A percentile compares a stretch with the other conserved stretches of the same genome.
phyloP scores from a whole-genome alignment of 352 stramenopile genomes.

The Bremia lactucae region DNA sequence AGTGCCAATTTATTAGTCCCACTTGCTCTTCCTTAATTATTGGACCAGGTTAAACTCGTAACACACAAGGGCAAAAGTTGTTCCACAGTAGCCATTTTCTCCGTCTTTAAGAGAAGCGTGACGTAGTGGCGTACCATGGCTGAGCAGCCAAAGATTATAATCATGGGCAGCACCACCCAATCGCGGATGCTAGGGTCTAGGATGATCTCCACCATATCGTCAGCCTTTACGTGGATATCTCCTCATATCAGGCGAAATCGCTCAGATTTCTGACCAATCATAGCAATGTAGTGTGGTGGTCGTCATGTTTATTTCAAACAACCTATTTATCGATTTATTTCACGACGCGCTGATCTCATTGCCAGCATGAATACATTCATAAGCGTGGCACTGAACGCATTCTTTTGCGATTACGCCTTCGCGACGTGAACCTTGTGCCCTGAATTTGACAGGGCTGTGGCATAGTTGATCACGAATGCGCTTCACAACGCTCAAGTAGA shows the following conservation, averaged over 20 bases:
- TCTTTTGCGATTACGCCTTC: conserved; percentile 82
- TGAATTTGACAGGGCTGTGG: conserved; percentile 61
- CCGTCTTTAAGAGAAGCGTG: conserved; percentile 72
- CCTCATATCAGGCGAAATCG: conserved; percentile 4
- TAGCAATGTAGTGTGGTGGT: neutral
- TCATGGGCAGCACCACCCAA: conserved; percentile 96
- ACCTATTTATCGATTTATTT: no score
- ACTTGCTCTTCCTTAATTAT: neutral
- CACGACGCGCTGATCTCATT: conserved; percentile 75
- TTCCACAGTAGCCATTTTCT: conserved; percentile 69
- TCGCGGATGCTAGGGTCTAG: conserved; percentile 90
- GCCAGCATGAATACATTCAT: conserved; percentile 86
- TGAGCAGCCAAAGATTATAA: conserved; percentile 90
- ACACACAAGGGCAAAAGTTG: conserved; percentile 68
- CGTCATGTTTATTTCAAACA: conserved; percentile 1
- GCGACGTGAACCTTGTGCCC: conserved; percentile 56
- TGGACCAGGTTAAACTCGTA: neutral
- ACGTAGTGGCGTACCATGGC: conserved; percentile 82
- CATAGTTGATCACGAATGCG: conserved; percentile 76
- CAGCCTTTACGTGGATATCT: neutral
- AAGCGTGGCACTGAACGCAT: conserved; percentile 87
- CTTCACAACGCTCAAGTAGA: conserved; percentile 60
- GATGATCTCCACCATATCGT: conserved; percentile 81
- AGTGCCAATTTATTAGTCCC: neutral
- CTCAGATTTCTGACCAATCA: neutral